phyloP scores from a whole-genome alignment of 2,329 filamentous ascomycete species.

The Trichoderma oligosporum region DNA sequence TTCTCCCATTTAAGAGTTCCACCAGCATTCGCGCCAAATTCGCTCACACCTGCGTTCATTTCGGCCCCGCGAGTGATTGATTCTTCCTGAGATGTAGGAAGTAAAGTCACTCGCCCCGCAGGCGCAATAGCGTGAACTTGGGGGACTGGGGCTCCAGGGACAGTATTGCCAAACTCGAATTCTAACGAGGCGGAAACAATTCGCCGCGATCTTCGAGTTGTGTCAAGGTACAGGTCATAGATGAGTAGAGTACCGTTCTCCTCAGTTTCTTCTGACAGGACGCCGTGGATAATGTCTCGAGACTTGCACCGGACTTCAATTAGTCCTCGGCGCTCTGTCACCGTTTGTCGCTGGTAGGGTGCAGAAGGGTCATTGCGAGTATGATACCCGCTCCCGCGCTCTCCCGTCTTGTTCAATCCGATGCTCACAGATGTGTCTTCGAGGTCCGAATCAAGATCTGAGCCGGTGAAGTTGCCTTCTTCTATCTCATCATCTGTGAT shows the following conservation, averaged over 20 bases:
- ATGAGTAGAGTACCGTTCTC: slow-evolving; percentile 26
- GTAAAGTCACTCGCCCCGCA: slow-evolving; percentile 19
- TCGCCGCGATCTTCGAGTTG: slow-evolving; percentile 24
- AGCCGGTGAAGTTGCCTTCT: background rate
- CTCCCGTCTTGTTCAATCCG: slow-evolving; percentile 21
- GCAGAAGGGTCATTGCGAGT: slow-evolving; percentile 24
- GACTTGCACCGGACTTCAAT: slow-evolving; percentile 28
- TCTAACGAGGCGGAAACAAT: slow-evolving; percentile 24
- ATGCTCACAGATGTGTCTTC: slow-evolving; percentile 22
- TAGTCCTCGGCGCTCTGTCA: slow-evolving; percentile 24
- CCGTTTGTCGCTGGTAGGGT: slow-evolving; percentile 24
- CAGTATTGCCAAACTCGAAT: slow-evolving; percentile 24
- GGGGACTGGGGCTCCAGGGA: slow-evolving; percentile 9
- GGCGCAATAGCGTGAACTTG: slow-evolving; percentile 23
- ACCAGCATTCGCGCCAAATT: slow-evolving; percentile 21
- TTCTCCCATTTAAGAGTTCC: slow-evolving; percentile 23
- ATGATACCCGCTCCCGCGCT: slow-evolving; percentile 23
- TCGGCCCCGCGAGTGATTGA: slow-evolving; percentile 14
- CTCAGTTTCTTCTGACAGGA: slow-evolving; percentile 21
- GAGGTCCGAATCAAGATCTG: slow-evolving; percentile 20
- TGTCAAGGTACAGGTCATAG: slow-evolving; percentile 27
- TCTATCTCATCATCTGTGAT: slow-evolving; percentile 4
- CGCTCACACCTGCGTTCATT: slow-evolving; percentile 18
- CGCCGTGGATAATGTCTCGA: slow-evolving; percentile 28
- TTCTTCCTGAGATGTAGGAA: slow-evolving; percentile 15